Percentiles rank a stretch among this genome's conserved stretches.
phyloP scores from a whole-genome alignment of 75 land plant genomes.

The Cryptomeria japonica region DNA sequence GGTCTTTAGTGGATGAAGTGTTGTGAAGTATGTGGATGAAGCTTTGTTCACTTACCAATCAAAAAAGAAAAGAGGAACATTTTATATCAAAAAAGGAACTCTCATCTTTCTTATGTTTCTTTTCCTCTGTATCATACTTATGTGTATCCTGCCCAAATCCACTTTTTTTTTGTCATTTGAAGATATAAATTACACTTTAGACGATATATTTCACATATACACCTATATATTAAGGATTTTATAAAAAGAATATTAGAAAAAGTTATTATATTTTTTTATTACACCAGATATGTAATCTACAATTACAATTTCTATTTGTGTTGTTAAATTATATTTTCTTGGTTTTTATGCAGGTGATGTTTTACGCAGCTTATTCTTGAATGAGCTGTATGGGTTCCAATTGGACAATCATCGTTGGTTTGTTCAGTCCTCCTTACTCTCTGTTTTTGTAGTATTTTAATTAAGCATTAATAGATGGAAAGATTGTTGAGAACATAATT shows the following conservation, averaged over 20 bases:
- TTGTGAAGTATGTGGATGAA: too few species aligned
- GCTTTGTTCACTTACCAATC: too few species aligned
- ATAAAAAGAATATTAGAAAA: not conserved
- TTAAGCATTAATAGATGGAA: not conserved
- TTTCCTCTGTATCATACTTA: not conserved
- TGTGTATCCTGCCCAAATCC: not conserved
- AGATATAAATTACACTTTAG: not conserved
- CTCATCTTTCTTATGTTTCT: not conserved
- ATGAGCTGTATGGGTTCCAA: slow-evolving; percentile 97
- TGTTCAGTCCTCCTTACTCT: slow-evolving; percentile 8
- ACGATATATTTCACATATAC: not conserved
- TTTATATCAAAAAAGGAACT: not conserved
- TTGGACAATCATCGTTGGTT: slow-evolving; percentile 92
- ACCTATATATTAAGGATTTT: slow-evolving; percentile 3
- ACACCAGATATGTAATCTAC: not conserved
- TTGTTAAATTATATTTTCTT: not conserved
- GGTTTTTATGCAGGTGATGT: slow-evolving; percentile 59
- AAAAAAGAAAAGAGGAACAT: too few species aligned
- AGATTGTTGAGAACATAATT: too few species aligned
- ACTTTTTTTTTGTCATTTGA: not conserved
- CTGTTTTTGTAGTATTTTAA: slow-evolving; percentile 1
- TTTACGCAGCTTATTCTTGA: slow-evolving; percentile 84
- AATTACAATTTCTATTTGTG: not conserved
- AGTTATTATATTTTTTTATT: not conserved
- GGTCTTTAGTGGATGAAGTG: too few species aligned